Base-by-base conservation (phyloP, 805 yeast genomes). In the Blastobotrys americana region DNA sequence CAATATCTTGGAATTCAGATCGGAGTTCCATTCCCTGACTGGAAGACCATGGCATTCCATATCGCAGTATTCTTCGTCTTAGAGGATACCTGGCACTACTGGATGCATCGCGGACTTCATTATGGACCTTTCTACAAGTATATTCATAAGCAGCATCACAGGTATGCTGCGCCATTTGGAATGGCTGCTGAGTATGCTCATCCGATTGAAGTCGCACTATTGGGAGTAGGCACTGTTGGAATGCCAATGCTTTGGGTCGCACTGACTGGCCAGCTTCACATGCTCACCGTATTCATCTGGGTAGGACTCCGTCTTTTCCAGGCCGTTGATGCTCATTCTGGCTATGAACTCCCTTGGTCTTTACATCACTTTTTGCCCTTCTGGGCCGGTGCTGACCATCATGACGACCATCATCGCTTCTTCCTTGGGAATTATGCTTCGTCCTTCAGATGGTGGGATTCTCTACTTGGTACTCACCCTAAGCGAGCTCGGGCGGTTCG, bases 351-450 rank as follows among this genome's bases (percentile, higher is more conserved):
- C 78, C 97, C 98, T 51, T 81, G 94, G 86, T 86, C 96, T 3
- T 73, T 90, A 60, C 93, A 87, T 68, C 87, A 88, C 63, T 79
- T 90, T 67, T 63, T 90, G 49, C 97, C 97, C 40, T 77, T 93
- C 69, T 89, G 97, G 97, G 95, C 97, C 3, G 97, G 97, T 54
- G 96, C 97, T 18, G 96, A 85, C 59, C 97, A 90, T 67, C 97
- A 90, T 64, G 98, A 90, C 67, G 85, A 85, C 67, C 98, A 90
- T 64, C 98, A 90, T 65, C 95, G 85, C 64, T 88, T 83, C 70
- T 90, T 90, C 68, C 84, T 87, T 56, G 97, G 97, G 54, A 88
- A 89, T 67, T 90, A 87, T 65, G 93, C 97, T 22, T 84, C 95
- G 37, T 79, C 89, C 31, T 93, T 90, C 77, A 82, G 97, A 70